phyloP scores from a whole-genome alignment of 2,329 filamentous ascomycete genomes.

The Magnaporthiopsis poae region DNA sequence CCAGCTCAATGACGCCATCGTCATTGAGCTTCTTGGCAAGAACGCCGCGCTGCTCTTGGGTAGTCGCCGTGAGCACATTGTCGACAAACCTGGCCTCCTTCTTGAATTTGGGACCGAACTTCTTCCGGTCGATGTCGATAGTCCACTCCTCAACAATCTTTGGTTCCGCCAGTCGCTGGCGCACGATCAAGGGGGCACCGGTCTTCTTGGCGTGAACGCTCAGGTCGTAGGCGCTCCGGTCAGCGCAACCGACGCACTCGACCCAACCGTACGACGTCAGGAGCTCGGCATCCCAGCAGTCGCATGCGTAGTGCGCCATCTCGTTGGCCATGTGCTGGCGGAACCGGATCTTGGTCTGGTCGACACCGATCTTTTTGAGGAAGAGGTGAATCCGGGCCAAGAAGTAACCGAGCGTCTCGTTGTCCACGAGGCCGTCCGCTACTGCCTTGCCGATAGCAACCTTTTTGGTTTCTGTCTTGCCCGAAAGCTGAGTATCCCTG shows the following conservation, averaged over 20 bases:
- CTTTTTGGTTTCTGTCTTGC: slow-evolving; percentile 65
- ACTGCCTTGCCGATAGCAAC: slow-evolving; percentile 82
- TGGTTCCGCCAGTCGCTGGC: slow-evolving; percentile 70
- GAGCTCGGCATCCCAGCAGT: slow-evolving; percentile 97
- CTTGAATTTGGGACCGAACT: slow-evolving; percentile 90
- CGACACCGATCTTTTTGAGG: slow-evolving; percentile 77
- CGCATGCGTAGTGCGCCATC: slow-evolving; percentile 81
- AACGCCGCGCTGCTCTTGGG: slow-evolving; percentile 73
- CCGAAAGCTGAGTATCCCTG: slow-evolving; percentile 73
- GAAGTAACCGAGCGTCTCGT: slow-evolving; percentile 97
- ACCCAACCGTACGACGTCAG: slow-evolving; percentile 91
- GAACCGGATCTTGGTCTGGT: slow-evolving; percentile 82
- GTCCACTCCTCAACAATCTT: slow-evolving; percentile 77
- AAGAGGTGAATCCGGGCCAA: slow-evolving; percentile 87
- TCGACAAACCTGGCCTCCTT: slow-evolving; percentile 85
- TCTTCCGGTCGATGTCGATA: slow-evolving; percentile 84
- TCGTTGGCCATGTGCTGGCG: slow-evolving; percentile 83
- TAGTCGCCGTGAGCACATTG: slow-evolving; percentile 61
- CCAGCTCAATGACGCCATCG: slow-evolving; percentile 65
- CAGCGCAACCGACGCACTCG: slow-evolving; percentile 90
- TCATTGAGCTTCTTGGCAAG: slow-evolving; percentile 64
- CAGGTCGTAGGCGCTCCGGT: slow-evolving; percentile 83
- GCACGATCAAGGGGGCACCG: slow-evolving; percentile 72
- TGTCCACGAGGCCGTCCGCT: slow-evolving; percentile 72
- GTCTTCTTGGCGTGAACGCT: slow-evolving; percentile 90